Conservation (phyloP, 2,329 filamentous ascomycete genomes). For the Chaetomium globosum region DNA sequence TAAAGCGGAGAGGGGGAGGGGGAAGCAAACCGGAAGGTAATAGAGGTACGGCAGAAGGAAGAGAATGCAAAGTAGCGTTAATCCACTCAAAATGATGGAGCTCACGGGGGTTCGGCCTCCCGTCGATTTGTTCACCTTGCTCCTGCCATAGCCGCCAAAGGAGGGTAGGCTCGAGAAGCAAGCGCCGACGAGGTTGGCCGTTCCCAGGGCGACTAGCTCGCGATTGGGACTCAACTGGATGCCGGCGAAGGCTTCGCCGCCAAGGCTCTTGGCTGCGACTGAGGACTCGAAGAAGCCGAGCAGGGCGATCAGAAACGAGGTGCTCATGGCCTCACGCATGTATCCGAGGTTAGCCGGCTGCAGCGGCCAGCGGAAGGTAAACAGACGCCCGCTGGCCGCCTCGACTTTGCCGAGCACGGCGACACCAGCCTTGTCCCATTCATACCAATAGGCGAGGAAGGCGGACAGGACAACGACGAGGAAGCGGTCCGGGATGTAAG, state of each 20-base stretch:
- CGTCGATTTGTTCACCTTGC: conserved; percentile 91
- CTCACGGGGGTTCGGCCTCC: conserved; percentile 93
- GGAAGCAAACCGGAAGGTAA: conserved; percentile 78
- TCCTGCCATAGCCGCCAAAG: conserved; percentile 94
- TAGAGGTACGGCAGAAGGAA: conserved; percentile 91
- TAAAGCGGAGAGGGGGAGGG: background rate
- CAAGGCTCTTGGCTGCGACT: conserved; percentile 89
- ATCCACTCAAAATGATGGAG: conserved; percentile 79
- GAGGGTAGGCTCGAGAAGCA: conserved; percentile 91
- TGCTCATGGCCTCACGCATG: conserved; percentile 83
- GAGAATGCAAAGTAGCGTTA: conserved; percentile 78
- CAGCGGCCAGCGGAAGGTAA: conserved; percentile 86
- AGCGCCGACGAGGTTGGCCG: conserved; percentile 87
- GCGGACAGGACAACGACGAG: conserved; percentile 84
- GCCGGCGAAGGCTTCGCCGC: conserved; percentile 71
- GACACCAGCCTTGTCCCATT: conserved; percentile 79
- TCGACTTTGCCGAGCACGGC: conserved; percentile 82
- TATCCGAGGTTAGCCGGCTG: conserved; percentile 74
- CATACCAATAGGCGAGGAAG: conserved; percentile 72
- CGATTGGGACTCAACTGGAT: conserved; percentile 88
- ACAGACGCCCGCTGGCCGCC: conserved; percentile 68
- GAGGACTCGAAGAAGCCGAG: conserved; percentile 99
- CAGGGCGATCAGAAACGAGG: conserved; percentile 88
- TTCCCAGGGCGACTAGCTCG: conserved; percentile 87
- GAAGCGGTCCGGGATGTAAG: conserved; percentile 91